Percentiles rank a stretch among this genome's conserved stretches.
phyloP scores from a whole-genome alignment of 306 rosid species.

The Astragalus membranaceus region DNA sequence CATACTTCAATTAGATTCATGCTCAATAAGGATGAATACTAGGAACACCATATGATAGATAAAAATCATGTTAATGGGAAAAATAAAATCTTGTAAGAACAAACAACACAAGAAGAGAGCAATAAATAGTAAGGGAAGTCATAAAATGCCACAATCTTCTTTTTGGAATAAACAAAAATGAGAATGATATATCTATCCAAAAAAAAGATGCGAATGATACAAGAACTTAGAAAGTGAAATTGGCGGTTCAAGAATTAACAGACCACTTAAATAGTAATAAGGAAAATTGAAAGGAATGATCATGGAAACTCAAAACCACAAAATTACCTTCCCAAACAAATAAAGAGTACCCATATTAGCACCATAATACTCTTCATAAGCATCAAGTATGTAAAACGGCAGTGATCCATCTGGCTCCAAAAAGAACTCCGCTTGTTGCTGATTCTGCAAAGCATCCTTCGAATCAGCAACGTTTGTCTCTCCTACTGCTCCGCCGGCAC shows the following conservation, averaged over 20 bases:
- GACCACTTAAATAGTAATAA: neutral
- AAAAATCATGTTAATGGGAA: neutral
- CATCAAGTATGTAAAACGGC: slow-evolving; percentile 75
- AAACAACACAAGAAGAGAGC: neutral
- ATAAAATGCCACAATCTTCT: neutral
- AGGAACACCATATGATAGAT: neutral
- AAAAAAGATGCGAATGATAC: too few relatives aligned
- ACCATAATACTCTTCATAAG: slow-evolving; percentile 80
- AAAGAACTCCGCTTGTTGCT: slow-evolving; percentile 39
- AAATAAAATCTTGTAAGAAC: neutral
- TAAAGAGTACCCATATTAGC: slow-evolving; percentile 67
- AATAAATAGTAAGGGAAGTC: neutral
- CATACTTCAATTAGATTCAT: neutral
- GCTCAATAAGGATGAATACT: neutral
- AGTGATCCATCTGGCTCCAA: slow-evolving; percentile 59
- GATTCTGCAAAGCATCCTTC: slow-evolving; percentile 25
- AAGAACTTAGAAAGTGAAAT: neutral
- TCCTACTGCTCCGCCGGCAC: slow-evolving; percentile 32
- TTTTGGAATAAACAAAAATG: neutral
- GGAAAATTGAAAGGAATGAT: neutral
- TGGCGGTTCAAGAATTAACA: neutral
- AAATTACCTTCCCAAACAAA: slow-evolving; percentile 87
- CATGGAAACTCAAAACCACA: neutral
- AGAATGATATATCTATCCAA: neutral
- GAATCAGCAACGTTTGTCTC: slow-evolving; percentile 16